Conservation (phyloP, 1,284 basidiomycete genomes). For the Veloporphyrellus conicus region DNA sequence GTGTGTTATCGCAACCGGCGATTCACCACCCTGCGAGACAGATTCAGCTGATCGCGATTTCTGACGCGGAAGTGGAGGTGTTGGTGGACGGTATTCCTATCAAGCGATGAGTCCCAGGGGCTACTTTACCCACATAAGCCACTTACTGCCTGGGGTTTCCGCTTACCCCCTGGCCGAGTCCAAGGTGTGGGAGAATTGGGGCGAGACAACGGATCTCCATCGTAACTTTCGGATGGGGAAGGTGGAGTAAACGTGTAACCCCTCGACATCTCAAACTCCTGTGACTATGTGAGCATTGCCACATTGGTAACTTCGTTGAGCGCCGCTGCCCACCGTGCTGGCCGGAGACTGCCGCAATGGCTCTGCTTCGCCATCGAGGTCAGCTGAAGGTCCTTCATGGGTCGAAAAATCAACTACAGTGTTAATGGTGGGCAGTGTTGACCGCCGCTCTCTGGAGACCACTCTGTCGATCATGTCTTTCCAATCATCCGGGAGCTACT, state of each 20-base stretch:
- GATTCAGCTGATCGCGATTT: conserved; percentile 31
- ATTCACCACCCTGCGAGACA: conserved; percentile 26
- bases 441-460: conserved; percentile 32
- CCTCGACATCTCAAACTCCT: conserved; percentile 34
- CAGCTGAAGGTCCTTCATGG: conserved; percentile 30
- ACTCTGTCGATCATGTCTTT: conserved; percentile 43
- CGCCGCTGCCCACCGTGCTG: conserved; percentile 33
- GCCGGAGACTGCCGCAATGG: conserved; percentile 36
- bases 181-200: conserved; percentile 35
- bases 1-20: conserved; percentile 30
- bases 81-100: conserved; percentile 53
- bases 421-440: conserved; percentile 35
- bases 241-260: conserved; percentile 33
- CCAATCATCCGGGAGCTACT: conserved; percentile 52
- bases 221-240: conserved; percentile 36
- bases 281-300: conserved; percentile 31
- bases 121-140: neutral
- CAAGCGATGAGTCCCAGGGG: conserved; percentile 5
- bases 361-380: conserved; percentile 31
- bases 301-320: conserved; percentile 28
- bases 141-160: conserved; percentile 37
- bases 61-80: conserved; percentile 48
- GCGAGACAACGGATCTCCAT: conserved; percentile 36
- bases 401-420: conserved; percentile 35
- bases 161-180: conserved; percentile 25